These are phyloP conservation scores for Lactarius sp. DNA, from an alignment of 768 basidiomycete genomes.

Conservation along the genomic window DNA sequence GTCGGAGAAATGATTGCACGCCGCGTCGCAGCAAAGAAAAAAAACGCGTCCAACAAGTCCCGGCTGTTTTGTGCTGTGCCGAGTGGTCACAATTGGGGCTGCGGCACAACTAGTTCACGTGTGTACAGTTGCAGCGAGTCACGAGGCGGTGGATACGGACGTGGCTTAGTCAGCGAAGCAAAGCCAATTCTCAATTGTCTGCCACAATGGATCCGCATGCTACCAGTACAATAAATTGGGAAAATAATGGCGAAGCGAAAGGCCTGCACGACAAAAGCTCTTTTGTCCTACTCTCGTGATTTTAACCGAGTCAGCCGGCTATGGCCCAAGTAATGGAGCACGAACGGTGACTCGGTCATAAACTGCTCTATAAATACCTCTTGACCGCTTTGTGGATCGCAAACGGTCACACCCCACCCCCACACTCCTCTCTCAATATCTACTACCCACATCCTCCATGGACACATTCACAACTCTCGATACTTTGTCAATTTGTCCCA, in stretches of 20 bases:
- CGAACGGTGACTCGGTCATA: neutral
- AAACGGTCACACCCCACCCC: too few species aligned
- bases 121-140: neutral
- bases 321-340: too few species aligned
- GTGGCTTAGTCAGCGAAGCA: slow-evolving; percentile 4
- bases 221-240: neutral
- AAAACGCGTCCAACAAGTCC: neutral
- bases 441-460: neutral
- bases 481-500: neutral
- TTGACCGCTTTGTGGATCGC: too few species aligned
- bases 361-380: neutral
- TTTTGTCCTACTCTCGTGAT: neutral
- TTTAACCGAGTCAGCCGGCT: too few species aligned
- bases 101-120: too few species aligned
- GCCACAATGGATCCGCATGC: too few species aligned
- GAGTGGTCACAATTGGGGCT: neutral
- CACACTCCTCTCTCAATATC: too few species aligned
- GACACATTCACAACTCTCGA: neutral
- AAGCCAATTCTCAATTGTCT: too few species aligned
- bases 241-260: neutral
- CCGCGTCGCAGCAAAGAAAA: neutral
- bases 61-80: neutral
- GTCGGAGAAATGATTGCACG: neutral
- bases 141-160: neutral
- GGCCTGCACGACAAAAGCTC: neutral